These are phyloP conservation scores for Solanum hybrid DNA, from an alignment of 305 asterid genomes.

Conservation along the genomic window DNA sequence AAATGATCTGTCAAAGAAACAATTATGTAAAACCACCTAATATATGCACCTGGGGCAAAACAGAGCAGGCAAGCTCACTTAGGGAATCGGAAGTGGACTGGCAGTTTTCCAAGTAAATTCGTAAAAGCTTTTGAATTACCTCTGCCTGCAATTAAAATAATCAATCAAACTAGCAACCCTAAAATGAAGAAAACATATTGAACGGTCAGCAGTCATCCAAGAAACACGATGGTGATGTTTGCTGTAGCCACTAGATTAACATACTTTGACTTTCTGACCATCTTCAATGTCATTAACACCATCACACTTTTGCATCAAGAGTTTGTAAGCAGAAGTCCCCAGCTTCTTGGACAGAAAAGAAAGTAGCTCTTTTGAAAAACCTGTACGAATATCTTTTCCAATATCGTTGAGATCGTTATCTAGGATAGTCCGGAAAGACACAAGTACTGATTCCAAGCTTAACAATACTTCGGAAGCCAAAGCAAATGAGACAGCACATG, in stretches of 20 bases:
- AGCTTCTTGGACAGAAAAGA: constrained; percentile 52
- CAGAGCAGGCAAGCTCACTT: constrained; percentile 60
- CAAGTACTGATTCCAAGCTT: constrained; percentile 43
- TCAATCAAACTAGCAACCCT: background rate
- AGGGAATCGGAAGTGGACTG: constrained; percentile 56
- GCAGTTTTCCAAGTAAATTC: constrained; percentile 59
- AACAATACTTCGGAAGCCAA: constrained; percentile 73
- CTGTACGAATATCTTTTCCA: constrained; percentile 28
- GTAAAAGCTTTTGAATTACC: constrained; percentile 69
- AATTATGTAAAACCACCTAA: background rate
- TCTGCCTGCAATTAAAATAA: constrained; percentile 51
- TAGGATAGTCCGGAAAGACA: constrained; percentile 47
- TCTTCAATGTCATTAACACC: constrained; percentile 31
- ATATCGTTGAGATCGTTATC: constrained; percentile 28
- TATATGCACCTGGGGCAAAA: constrained; percentile 57
- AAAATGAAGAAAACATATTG: background rate
- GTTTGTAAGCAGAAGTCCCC: constrained; percentile 52
- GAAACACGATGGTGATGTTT: background rate
- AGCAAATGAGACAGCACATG: constrained; percentile 50
- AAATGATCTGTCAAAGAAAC: constrained; percentile 1
- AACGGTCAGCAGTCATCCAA: background rate
- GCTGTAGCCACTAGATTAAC: constrained; percentile 13
- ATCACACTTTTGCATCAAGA: constrained; percentile 60
- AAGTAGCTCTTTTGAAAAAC: constrained; percentile 38
- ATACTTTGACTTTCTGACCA: constrained; percentile 52